These are phyloP conservation scores for Arabis hirsuta DNA, from an alignment of 345 rosid species.

Conservation along the genomic window DNA sequence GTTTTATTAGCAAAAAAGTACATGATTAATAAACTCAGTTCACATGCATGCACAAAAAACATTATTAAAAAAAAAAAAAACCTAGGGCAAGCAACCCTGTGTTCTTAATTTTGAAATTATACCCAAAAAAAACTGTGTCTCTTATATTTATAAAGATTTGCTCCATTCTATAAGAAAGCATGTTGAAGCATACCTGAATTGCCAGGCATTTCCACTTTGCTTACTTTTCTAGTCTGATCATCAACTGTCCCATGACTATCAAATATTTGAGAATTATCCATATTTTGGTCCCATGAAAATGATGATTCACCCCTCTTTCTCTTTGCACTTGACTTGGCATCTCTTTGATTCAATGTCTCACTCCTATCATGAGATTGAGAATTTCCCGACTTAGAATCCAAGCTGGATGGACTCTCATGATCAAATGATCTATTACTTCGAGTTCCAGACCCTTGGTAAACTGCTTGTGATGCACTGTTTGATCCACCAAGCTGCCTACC, in stretches of 20 bases:
- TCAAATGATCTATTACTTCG: slow-evolving; percentile 77
- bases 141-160: slow-evolving; percentile 27
- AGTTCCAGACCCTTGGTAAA: slow-evolving; percentile 74
- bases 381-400: slow-evolving; percentile 82
- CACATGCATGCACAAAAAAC: background rate
- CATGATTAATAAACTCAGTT: slow-evolving; percentile 1
- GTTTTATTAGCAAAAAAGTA: slow-evolving; percentile 1
- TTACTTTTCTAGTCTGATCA: slow-evolving; percentile 62
- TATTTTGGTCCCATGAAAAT: slow-evolving; percentile 52
- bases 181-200: slow-evolving; percentile 45
- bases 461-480: slow-evolving; percentile 61
- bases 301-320: slow-evolving; percentile 83
- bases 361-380: slow-evolving; percentile 85
- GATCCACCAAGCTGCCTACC: slow-evolving; percentile 75
- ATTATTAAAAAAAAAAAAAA: background rate
- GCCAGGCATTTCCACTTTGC: slow-evolving; percentile 64
- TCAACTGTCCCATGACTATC: slow-evolving; percentile 49
- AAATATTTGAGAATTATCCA: slow-evolving; percentile 57
- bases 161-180: slow-evolving; percentile 46
- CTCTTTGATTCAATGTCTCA: slow-evolving; percentile 58
- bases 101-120: background rate
- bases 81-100: background rate
- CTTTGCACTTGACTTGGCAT: slow-evolving; percentile 63
- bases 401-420: slow-evolving; percentile 93
- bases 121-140: background rate